Conservation (phyloP, 2,329 filamentous ascomycete genomes). For the Ophiosphaerella narmari region DNA sequence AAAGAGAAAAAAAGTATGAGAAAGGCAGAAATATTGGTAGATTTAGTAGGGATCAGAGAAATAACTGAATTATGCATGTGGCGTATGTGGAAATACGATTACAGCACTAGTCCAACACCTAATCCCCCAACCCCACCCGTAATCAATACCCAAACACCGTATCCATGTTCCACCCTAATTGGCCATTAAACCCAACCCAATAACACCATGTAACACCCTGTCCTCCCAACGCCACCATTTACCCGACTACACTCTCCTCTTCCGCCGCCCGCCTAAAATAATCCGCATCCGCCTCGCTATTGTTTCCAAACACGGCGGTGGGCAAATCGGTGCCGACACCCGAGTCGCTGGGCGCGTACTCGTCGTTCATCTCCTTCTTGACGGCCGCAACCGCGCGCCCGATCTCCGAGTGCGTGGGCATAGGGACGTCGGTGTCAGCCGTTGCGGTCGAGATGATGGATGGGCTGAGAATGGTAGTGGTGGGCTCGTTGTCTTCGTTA, state of each 20-base stretch:
- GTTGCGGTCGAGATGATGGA: conserved; percentile 32
- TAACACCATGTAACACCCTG: background rate
- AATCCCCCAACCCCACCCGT: background rate
- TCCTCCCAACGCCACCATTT: conserved; percentile 3
- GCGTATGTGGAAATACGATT: too few relatives aligned
- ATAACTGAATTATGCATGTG: too few relatives aligned
- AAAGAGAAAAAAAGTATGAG: too few relatives aligned
- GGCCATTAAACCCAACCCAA: conserved; percentile 1
- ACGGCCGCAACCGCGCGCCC: conserved; percentile 37
- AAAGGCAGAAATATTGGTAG: too few relatives aligned
- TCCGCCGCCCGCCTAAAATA: conserved; percentile 44
- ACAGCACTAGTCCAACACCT: too few relatives aligned
- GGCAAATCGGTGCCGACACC: conserved; percentile 46
- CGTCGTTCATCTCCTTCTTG: conserved; percentile 34
- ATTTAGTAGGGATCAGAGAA: too few relatives aligned
- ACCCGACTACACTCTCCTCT: conserved; percentile 45
- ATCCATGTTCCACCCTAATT: background rate
- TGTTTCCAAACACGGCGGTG: conserved; percentile 31
- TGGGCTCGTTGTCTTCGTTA: conserved; percentile 31
- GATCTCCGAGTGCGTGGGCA: conserved; percentile 41
- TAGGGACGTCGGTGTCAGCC: conserved; percentile 18
- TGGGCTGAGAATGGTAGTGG: conserved; percentile 28
- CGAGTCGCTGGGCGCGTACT: conserved; percentile 40
- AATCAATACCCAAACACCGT: background rate
- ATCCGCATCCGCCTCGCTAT: conserved; percentile 35